Evolutionary conservation across 192 early-diverging fungal species (phyloP).

Genomic region (Pilaira anomala): DNA sequence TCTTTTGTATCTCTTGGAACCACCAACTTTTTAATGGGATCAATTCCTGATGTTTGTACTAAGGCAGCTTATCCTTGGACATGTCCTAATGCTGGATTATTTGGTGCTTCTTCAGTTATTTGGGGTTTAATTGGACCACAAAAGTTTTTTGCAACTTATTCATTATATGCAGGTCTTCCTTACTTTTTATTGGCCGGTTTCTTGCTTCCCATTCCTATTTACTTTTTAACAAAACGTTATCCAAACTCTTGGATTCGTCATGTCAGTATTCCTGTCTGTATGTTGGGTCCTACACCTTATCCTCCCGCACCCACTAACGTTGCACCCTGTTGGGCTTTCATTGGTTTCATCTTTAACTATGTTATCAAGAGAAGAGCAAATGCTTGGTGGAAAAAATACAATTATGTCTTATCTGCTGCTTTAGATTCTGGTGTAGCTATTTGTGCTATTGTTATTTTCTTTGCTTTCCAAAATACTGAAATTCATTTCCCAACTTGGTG

Average conservation of each 20-base stretch:
- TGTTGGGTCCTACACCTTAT: conserved; percentile 56
- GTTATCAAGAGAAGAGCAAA: conserved; percentile 61
- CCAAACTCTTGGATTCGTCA: conserved; percentile 69
- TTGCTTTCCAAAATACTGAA: conserved; percentile 39
- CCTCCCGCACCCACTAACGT: conserved; percentile 58
- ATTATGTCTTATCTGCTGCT: conserved; percentile 53
- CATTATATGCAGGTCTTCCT: conserved; percentile 42
- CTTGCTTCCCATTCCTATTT: conserved; percentile 70
- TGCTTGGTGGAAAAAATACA: conserved; percentile 58
- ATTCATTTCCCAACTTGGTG: conserved; percentile 51
- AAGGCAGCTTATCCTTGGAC: conserved; percentile 62
- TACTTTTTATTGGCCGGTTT: conserved; percentile 64
- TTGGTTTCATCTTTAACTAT: conserved; percentile 71
- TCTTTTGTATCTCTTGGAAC: conserved; percentile 69
- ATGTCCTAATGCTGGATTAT: conserved; percentile 52
- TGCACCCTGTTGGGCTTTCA: conserved; percentile 40
- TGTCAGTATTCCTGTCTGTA: conserved; percentile 68
- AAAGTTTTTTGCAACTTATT: conserved; percentile 58
- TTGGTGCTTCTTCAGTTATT: conserved; percentile 72
- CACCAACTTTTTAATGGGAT: conserved; percentile 62
- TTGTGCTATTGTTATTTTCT: conserved; percentile 46
- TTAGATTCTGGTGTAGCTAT: conserved; percentile 48
- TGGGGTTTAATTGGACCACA: conserved; percentile 78
- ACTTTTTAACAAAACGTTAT: conserved; percentile 52
- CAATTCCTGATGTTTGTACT: conserved; percentile 56